phyloP scores from a whole-genome alignment of 2,329 filamentous ascomycete genomes.

The Rhynchosporium agropyri region DNA sequence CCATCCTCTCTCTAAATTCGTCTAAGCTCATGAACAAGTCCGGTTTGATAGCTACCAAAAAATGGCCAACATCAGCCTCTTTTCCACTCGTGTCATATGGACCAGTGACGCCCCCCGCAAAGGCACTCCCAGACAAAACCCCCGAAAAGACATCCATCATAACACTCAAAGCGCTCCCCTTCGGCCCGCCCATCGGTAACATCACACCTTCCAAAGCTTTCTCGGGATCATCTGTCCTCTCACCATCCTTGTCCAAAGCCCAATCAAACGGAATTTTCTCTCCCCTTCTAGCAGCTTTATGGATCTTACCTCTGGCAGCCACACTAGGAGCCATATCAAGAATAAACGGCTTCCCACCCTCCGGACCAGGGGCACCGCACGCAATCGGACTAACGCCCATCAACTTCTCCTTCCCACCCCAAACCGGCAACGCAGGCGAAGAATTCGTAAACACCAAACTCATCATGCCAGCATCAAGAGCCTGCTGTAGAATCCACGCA shows the following conservation, averaged over 20 bases:
- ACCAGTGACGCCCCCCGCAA: conserved; percentile 74
- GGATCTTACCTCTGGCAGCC: conserved; percentile 72
- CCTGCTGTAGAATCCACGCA: conserved; percentile 79
- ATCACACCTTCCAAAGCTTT: conserved; percentile 76
- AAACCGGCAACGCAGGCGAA: conserved; percentile 41
- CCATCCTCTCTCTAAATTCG: conserved; percentile 67
- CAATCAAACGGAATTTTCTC: conserved; percentile 73
- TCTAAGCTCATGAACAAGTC: conserved; percentile 73
- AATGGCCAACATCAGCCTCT: conserved; percentile 73
- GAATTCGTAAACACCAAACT: conserved; percentile 45
- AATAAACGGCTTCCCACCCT: conserved; percentile 66
- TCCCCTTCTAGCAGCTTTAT: conserved; percentile 67
- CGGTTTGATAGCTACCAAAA: conserved; percentile 71
- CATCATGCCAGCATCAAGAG: conserved; percentile 73
- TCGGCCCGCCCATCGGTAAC: conserved; percentile 84
- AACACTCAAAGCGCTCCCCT: conserved; percentile 74
- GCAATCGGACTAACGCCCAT: conserved; percentile 47
- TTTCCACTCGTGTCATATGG: conserved; percentile 71
- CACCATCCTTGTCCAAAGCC: conserved; percentile 73
- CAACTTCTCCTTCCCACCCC: conserved; percentile 41
- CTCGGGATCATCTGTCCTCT: conserved; percentile 70
- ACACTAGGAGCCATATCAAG: conserved; percentile 75
- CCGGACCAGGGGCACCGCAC: conserved; percentile 67
- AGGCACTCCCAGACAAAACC: conserved; percentile 74
- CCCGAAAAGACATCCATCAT: conserved; percentile 93